These are phyloP conservation scores for Suhomyces bribrorum DNA, from an alignment of 1,139 yeast species.

Conservation along the genomic window DNA sequence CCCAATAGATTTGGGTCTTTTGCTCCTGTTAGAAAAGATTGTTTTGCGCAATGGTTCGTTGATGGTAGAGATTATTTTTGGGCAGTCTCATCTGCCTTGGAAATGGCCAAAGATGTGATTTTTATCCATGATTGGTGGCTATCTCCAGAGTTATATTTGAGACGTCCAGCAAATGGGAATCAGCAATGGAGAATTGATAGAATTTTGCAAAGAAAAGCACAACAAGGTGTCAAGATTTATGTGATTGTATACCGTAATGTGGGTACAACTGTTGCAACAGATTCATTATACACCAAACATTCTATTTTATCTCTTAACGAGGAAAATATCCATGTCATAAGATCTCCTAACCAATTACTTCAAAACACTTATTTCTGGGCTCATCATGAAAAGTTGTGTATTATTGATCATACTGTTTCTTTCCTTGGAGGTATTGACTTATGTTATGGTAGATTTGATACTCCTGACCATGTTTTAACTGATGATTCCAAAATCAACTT, in stretches of 20 bases:
- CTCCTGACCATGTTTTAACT: conserved; percentile 87
- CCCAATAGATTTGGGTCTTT: conserved; percentile 80
- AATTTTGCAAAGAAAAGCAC: conserved; percentile 83
- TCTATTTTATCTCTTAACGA: conserved; percentile 79
- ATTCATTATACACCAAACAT: conserved; percentile 91
- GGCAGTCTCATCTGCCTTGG: conserved; percentile 91
- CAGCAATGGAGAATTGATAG: conserved; percentile 94
- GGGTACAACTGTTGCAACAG: conserved; percentile 90
- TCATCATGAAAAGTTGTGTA: conserved; percentile 91
- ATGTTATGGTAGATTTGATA: conserved; percentile 94
- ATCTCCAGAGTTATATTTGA: conserved; percentile 86
- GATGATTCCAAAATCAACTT: conserved; percentile 65
- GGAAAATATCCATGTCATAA: conserved; percentile 81
- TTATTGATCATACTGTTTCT: conserved; percentile 84
- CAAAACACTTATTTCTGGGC: conserved; percentile 98
- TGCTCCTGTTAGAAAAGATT: conserved; percentile 85
- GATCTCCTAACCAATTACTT: conserved; percentile 93
- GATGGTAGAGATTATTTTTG: conserved; percentile 96
- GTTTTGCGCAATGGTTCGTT: conserved; percentile 95
- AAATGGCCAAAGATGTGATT: conserved; percentile 91
- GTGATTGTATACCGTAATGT: conserved; percentile 95
- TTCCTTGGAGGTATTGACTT: conserved; percentile 95
- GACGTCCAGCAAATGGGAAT: conserved; percentile 94
- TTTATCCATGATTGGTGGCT: conserved; percentile 99
- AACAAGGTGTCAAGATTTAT: conserved; percentile 91